Percentiles rank a stretch among this genome's conserved stretches.
Evolutionary conservation across 768 basidiomycete species (phyloP).

Genomic region (Thelephora ganbajun): DNA sequence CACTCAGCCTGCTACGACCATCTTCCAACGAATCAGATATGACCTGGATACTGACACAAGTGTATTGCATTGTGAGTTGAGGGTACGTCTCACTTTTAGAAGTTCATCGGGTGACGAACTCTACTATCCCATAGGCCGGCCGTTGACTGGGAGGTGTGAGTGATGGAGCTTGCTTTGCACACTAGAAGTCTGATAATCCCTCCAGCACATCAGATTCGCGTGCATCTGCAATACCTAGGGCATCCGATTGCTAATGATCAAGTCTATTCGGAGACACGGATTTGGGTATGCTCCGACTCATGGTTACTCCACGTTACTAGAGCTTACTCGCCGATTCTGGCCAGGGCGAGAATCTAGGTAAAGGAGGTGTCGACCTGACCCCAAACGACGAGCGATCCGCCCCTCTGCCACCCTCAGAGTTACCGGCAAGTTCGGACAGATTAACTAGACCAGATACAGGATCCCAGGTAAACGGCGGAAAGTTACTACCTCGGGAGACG

Average conservation of each 20-base stretch:
- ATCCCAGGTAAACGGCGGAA: conserved; percentile 12
- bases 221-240: conserved; percentile 92
- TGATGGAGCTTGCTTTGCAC: conserved; percentile 7
- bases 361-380: conserved; percentile 65
- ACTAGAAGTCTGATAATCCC: neutral
- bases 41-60: conserved; percentile 71
- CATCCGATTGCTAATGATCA: conserved; percentile 93
- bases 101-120: conserved; percentile 5
- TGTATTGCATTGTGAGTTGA: conserved; percentile 62
- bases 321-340: neutral
- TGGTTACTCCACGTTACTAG: neutral
- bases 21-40: conserved; percentile 74
- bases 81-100: neutral
- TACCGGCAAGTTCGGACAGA: conserved; percentile 16
- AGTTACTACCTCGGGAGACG: conserved; percentile 67
- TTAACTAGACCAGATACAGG: neutral
- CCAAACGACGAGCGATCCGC: conserved; percentile 54
- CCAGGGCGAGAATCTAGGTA: conserved; percentile 61
- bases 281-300: conserved; percentile 44
- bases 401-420: conserved; percentile 37
- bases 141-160: conserved; percentile 87
- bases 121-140: conserved; percentile 40
- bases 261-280: conserved; percentile 68
- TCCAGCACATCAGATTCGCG: conserved; percentile 90
- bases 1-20: conserved; percentile 67